Conservation (phyloP, 176 grass and related monocot species). For the Oryza longistaminata region DNA sequence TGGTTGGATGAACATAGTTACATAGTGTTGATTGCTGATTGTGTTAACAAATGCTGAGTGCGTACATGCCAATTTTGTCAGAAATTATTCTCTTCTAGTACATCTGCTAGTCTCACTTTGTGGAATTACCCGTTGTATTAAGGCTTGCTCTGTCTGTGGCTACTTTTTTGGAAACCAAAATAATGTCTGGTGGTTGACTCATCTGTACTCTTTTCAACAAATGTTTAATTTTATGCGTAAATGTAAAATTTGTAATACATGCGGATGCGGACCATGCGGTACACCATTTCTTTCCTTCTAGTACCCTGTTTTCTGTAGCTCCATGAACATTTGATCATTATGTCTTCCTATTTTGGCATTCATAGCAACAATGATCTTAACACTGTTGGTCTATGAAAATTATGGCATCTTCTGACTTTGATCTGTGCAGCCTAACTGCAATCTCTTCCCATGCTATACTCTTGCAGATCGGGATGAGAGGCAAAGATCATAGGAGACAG, state of each 20-base stretch:
- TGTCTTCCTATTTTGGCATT: background rate
- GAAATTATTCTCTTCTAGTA: background rate
- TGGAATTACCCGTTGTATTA: background rate
- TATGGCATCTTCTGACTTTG: background rate
- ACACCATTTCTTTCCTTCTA: background rate
- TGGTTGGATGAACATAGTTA: constrained; percentile 5
- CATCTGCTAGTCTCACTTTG: background rate
- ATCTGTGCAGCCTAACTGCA: background rate
- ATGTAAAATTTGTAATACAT: background rate
- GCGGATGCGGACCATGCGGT: background rate
- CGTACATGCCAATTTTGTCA: background rate
- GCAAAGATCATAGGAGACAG: background rate
- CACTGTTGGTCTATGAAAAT: background rate
- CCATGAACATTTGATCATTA: background rate
- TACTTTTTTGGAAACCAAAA: background rate
- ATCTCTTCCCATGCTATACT: constrained; percentile 2
- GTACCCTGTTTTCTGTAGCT: background rate
- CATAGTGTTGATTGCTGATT: constrained; percentile 8
- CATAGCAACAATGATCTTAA: background rate
- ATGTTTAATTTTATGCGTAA: background rate
- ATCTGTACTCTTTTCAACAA: background rate
- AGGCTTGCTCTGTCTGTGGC: background rate
- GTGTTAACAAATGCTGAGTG: background rate
- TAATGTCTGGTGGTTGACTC: background rate
- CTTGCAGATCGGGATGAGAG: background rate